phyloP scores from a whole-genome alignment of 73 alveolate species.

The Paramecium sexaurelia region DNA sequence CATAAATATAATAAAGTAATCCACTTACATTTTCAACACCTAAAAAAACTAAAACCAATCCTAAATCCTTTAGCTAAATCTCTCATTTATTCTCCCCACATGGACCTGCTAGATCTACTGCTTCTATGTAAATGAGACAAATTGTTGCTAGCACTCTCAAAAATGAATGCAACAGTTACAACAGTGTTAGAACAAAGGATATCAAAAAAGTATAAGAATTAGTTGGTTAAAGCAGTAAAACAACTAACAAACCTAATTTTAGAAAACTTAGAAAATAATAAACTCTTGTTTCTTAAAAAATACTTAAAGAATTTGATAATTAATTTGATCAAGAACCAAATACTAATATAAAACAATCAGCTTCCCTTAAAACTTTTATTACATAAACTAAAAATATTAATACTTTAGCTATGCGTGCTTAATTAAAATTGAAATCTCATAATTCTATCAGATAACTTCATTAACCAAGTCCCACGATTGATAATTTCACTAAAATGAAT shows the following conservation, averaged over 20 bases:
- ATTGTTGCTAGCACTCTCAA: constrained; percentile 41
- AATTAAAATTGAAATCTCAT: not conserved
- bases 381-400: not conserved
- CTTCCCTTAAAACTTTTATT: not conserved
- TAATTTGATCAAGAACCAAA: not conserved
- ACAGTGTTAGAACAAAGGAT: not conserved
- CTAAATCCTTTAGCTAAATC: constrained; percentile 22
- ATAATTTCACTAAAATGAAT: not conserved
- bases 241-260: not conserved
- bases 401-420: constrained; percentile 19
- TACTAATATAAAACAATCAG: not conserved
- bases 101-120: constrained; percentile 57
- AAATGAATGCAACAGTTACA: not conserved
- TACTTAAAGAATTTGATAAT: constrained; percentile 17
- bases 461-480: not conserved
- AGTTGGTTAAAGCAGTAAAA: not conserved
- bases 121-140: constrained; percentile 33
- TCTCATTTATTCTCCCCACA: constrained; percentile 48
- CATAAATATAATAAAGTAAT: not conserved
- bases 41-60: not conserved
- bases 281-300: not conserved
- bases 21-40: not conserved
- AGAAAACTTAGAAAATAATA: not conserved
- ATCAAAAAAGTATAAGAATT: constrained; percentile 23
- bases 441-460: not conserved